A percentile compares a stretch with the other conserved stretches of the same genome.
Evolutionary conservation across 2,329 filamentous ascomycete species (phyloP).

Genomic region (Raffaelea deltoideospora): DNA sequence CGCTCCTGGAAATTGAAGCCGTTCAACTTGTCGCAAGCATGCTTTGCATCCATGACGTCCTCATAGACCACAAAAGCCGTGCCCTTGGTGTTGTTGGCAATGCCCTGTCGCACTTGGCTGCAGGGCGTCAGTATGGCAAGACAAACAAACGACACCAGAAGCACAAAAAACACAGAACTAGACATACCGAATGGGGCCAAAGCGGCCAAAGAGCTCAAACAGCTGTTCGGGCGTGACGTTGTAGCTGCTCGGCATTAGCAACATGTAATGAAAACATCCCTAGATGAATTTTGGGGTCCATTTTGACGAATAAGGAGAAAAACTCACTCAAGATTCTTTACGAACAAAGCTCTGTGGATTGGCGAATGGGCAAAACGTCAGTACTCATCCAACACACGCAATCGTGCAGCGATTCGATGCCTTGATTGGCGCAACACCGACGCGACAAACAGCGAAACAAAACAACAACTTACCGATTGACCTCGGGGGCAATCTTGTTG

Average conservation of each 20-base stretch:
- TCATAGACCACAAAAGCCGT: slow-evolving; percentile 99
- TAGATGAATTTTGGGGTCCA: too few species aligned
- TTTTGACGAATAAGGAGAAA: slow-evolving; percentile 33
- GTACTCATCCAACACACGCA: too few species aligned
- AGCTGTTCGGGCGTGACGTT: slow-evolving; percentile 97
- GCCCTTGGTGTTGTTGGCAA: slow-evolving; percentile 92
- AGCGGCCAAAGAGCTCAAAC: slow-evolving; percentile 97
- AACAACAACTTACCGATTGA: slow-evolving; percentile 59
- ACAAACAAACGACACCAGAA: not conserved
- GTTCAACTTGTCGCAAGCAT: slow-evolving; percentile 98
- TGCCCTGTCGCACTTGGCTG: slow-evolving; percentile 97
- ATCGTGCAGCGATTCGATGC: too few species aligned
- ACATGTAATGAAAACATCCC: too few species aligned
- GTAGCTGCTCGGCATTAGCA: slow-evolving; percentile 75
- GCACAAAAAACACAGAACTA: not conserved
- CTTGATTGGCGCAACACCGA: too few species aligned
- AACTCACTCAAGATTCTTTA: slow-evolving; percentile 95
- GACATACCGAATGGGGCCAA: slow-evolving; percentile 79
- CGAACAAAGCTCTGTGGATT: slow-evolving; percentile 78
- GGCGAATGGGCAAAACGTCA: not conserved
- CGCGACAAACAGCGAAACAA: not conserved
- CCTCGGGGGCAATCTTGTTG: slow-evolving; percentile 97
- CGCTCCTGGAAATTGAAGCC: slow-evolving; percentile 99
- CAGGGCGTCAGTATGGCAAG: slow-evolving; percentile 4
- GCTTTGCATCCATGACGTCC: slow-evolving; percentile 97